A percentile compares a stretch with the other conserved stretches of the same genome.
Conservation (phyloP, 495 filamentous ascomycete species). For the Pseudoneurospora amorphoporcata region DNA sequence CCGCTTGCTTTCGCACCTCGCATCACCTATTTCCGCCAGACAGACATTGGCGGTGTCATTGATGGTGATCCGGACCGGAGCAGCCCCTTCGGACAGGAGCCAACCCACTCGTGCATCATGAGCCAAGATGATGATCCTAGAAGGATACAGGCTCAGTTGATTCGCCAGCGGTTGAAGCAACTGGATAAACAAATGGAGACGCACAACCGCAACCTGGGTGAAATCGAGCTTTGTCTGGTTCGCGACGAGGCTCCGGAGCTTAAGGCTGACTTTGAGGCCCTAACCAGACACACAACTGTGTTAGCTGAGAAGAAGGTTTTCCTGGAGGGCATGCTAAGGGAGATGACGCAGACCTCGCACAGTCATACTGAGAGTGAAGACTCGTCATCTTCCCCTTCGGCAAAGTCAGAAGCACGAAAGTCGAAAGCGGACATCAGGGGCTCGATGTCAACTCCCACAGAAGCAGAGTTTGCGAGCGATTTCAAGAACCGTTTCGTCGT, state of each 20-base stretch:
- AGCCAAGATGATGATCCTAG: constrained; percentile 86
- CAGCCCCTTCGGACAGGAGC: constrained; percentile 84
- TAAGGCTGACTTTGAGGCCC: constrained; percentile 51
- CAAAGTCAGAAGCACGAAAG: constrained; percentile 8
- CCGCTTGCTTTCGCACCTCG: constrained; percentile 85
- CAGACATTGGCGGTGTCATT: constrained; percentile 69
- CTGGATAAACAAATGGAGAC: constrained; percentile 65
- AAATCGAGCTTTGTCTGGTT: constrained; percentile 53
- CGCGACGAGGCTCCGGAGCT: constrained; percentile 44
- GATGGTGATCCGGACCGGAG: constrained; percentile 58
- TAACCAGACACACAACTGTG: constrained; percentile 58
- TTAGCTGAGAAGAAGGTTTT: constrained; percentile 68
- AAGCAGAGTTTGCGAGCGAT: constrained; percentile 68
- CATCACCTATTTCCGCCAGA: constrained; percentile 95
- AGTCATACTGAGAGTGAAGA: constrained; percentile 7
- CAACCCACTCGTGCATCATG: constrained; percentile 92
- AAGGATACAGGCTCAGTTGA: constrained; percentile 76
- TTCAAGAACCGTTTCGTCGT: constrained; percentile 98
- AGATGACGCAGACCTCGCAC: constrained; percentile 36
- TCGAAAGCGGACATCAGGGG: constrained; percentile 12
- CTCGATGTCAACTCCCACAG: constrained; percentile 35
- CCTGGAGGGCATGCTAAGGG: constrained; percentile 60
- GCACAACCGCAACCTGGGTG: constrained; percentile 55
- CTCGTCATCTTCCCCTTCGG: neutral
- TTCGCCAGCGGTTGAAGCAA: constrained; percentile 66